Evolutionary conservation across 306 rosid species (phyloP).

Genomic region (Quercus agrifolia): DNA sequence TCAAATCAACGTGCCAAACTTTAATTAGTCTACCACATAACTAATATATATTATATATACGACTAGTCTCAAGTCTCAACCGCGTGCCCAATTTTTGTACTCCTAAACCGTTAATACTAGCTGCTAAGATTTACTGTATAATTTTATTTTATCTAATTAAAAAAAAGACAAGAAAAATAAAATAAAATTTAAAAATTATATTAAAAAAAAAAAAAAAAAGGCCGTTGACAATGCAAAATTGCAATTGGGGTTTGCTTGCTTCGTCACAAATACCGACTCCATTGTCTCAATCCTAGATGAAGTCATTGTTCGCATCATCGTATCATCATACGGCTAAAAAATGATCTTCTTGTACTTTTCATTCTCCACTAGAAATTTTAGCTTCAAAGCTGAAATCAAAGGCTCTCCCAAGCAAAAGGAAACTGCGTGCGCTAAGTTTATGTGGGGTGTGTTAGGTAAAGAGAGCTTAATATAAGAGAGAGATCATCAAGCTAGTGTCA

Average conservation of each 20-base stretch:
- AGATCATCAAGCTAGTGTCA: neutral
- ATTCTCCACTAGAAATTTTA: constrained; percentile 16
- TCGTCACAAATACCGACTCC: constrained; percentile 32
- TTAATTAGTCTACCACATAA: too few species aligned
- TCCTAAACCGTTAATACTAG: neutral
- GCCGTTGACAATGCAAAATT: neutral
- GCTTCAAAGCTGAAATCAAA: constrained; percentile 33
- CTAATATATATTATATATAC: too few species aligned
- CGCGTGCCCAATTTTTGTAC: neutral
- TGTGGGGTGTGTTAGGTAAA: constrained; percentile 32
- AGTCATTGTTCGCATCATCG: constrained; percentile 48
- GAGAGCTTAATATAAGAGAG: neutral
- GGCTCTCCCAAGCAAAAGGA: constrained; percentile 33
- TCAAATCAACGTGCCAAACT: too few species aligned
- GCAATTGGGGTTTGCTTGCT: neutral
- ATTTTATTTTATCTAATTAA: neutral
- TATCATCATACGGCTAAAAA: constrained; percentile 18
- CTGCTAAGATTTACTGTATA: neutral
- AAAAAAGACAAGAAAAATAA: neutral
- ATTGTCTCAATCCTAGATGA: constrained; percentile 40
- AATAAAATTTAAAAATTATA: neutral
- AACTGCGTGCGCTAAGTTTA: constrained; percentile 30
- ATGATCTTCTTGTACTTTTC: constrained; percentile 25
- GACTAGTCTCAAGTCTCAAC: neutral
- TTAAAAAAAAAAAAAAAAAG: neutral